A percentile compares a stretch with the other conserved stretches of the same genome.
These are phyloP conservation scores for Epichloe hybrida DNA, from an alignment of 2,329 filamentous ascomycete species.

Conservation along the genomic window DNA sequence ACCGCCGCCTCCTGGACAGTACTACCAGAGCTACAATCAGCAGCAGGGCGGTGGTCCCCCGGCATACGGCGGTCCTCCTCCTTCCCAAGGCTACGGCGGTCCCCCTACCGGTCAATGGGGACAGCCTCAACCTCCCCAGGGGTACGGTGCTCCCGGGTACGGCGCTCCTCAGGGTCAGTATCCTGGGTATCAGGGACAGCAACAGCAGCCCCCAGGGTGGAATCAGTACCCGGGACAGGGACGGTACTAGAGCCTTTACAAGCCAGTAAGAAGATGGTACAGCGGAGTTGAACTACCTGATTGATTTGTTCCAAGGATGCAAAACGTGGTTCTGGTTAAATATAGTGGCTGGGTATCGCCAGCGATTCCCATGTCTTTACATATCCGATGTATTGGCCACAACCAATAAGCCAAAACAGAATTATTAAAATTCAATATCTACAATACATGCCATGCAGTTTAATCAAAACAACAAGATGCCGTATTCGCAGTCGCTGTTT, in stretches of 20 bases:
- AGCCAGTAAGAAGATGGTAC: no score
- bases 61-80: conserved; percentile 10
- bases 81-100: conserved; percentile 10
- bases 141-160: conserved; percentile 12
- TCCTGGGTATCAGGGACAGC: conserved; percentile 12
- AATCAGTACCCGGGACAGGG: conserved; percentile 25
- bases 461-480: no score
- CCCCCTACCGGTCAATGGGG: conserved; percentile 10
- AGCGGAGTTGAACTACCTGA: no score
- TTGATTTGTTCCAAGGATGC: no score
- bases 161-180: conserved; percentile 11
- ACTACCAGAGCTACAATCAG: conserved; percentile 21
- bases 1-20: conserved; percentile 19
- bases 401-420: no score
- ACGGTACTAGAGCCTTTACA: conserved; percentile 7
- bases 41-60: conserved; percentile 4
- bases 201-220: conserved; percentile 17
- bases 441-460: no score
- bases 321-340: no score
- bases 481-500: no score
- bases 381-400: no score
- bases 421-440: no score
- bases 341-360: no score
- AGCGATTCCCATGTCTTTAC: no score
- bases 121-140: conserved; percentile 6